Evolutionary conservation across 164 flowering plant genomes (phyloP).

Genomic region (Nymphaea colorata): DNA sequence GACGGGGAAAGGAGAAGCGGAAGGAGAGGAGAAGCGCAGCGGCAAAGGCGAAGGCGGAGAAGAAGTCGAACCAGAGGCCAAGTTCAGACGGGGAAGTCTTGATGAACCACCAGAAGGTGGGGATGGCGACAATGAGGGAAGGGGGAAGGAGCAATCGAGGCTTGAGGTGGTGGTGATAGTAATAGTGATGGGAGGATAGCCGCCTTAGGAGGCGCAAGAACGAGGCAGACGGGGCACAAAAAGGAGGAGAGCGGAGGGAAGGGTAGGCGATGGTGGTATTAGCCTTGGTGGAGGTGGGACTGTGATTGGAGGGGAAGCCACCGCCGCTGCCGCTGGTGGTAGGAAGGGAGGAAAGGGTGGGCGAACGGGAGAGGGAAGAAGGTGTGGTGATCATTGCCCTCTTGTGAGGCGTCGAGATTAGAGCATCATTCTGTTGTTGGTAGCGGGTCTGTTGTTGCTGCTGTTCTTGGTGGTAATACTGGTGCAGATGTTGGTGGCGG

Average conservation of each 20-base stretch:
- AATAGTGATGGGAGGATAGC: background rate
- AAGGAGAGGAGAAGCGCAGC: conserved; percentile 34
- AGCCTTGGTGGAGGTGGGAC: background rate
- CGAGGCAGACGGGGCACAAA: background rate
- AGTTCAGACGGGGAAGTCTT: conserved; percentile 28
- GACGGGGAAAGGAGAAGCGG: conserved; percentile 39
- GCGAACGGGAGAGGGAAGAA: conserved; percentile 23
- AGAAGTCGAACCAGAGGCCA: conserved; percentile 28
- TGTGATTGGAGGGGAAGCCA: background rate
- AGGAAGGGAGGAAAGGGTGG: conserved; percentile 10
- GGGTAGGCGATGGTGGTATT: background rate
- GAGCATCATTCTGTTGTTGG: background rate
- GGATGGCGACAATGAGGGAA: background rate
- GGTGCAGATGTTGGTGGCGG: conserved; percentile 6
- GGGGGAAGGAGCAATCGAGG: conserved; percentile 1
- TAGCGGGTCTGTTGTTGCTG: conserved; percentile 4
- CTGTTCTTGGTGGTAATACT: conserved; percentile 9
- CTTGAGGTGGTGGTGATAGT: conserved; percentile 1
- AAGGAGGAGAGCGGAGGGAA: background rate
- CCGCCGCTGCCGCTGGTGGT: background rate
- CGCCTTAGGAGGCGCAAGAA: background rate
- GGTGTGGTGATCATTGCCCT: conserved; percentile 27
- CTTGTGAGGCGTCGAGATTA: conserved; percentile 16
- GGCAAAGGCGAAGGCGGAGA: conserved; percentile 40
- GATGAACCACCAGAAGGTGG: conserved; percentile 1